Percentiles rank a stretch among this genome's conserved stretches.
These are phyloP conservation scores for Pisolithus albus DNA, from an alignment of 768 basidiomycete species.

Conservation along the genomic window DNA sequence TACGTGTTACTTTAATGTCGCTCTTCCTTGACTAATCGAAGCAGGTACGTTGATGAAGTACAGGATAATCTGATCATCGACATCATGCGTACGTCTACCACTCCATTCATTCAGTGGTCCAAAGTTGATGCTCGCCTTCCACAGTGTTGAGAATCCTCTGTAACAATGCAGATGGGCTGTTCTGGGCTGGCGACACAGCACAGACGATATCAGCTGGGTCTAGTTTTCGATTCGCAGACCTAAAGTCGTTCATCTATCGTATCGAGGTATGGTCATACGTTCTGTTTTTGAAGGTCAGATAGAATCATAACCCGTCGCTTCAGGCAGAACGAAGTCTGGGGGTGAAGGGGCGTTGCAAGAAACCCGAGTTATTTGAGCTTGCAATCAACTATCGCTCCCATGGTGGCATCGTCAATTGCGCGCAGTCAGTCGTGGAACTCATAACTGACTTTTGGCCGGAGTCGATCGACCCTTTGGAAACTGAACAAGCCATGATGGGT, in stretches of 20 bases:
- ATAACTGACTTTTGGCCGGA: constrained; percentile 51
- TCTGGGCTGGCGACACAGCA: constrained; percentile 72
- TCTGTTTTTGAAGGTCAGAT: neutral
- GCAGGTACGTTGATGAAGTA: constrained; percentile 57
- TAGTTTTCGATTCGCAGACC: constrained; percentile 58
- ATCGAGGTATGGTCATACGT: constrained; percentile 38
- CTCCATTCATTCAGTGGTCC: neutral
- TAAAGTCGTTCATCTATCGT: constrained; percentile 55
- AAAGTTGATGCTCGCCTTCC: neutral
- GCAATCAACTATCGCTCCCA: constrained; percentile 60
- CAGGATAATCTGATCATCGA: constrained; percentile 63
- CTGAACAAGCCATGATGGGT: constrained; percentile 48
- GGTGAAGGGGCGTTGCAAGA: neutral
- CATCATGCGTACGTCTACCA: constrained; percentile 35
- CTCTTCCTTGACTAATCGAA: neutral
- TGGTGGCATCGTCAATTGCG: constrained; percentile 60
- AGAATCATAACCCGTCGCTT: neutral
- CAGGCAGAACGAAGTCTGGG: constrained; percentile 9
- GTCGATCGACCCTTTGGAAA: constrained; percentile 51
- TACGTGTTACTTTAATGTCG: constrained; percentile 21
- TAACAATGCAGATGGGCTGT: constrained; percentile 50
- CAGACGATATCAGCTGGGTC: constrained; percentile 66
- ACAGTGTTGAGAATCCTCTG: constrained; percentile 54
- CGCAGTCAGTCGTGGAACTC: constrained; percentile 32
- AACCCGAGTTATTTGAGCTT: constrained; percentile 41